Base-by-base conservation (phyloP, 495 filamentous ascomycete genomes). In the Lasiosphaeria miniovina region DNA sequence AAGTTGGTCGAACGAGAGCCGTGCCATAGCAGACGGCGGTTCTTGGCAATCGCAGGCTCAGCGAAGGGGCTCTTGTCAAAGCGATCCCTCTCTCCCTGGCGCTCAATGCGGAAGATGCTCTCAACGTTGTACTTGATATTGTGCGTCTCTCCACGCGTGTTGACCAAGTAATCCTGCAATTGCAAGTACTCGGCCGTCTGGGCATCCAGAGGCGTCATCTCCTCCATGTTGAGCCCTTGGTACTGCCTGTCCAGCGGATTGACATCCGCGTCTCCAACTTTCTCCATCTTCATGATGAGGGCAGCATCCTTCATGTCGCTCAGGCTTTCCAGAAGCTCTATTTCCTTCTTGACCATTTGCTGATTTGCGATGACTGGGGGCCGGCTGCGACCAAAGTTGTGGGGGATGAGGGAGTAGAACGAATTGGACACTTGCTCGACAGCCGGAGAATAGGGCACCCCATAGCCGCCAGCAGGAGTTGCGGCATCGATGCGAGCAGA, bases 11-110 rank as follows among this genome's bases (percentile, higher is more conserved):
- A 79, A 15, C 90, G 84, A 17, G 85, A 88, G 7, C 90, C 90
- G 66, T 96, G 91, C 91, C 91, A 96, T 4, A 96, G 80, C 9
- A 95, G 84, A 31, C 87, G 83, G 35, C 87, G 83, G 63, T 92
- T 80, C 54, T 64, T 60, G 14, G 62, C 52, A 33, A 66, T 60
- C 48, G 77, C 66, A 24, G 24, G 24, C 24, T 24, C 24, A 34
- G 77, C 50, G 62, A 73, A 87, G 0, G 66, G 49, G 4, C 79
- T 83, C n/a, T 80, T 72, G 3, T 81, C 68, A 69, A 92, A 90
- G 4, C 89, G 84, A 0, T 86, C 84, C 14, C 73, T 68, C 71
- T 96, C 91, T 46, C 89, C 89, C n/a, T 81, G 61, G 6, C 91
- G 86, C 58, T 89, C 85, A 50, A 95, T 87, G 10, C 90, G 85